A percentile compares a stretch with the other conserved stretches of the same genome.
Conservation (phyloP, 805 yeast genomes). For the Myxozyma mucilagina region DNA sequence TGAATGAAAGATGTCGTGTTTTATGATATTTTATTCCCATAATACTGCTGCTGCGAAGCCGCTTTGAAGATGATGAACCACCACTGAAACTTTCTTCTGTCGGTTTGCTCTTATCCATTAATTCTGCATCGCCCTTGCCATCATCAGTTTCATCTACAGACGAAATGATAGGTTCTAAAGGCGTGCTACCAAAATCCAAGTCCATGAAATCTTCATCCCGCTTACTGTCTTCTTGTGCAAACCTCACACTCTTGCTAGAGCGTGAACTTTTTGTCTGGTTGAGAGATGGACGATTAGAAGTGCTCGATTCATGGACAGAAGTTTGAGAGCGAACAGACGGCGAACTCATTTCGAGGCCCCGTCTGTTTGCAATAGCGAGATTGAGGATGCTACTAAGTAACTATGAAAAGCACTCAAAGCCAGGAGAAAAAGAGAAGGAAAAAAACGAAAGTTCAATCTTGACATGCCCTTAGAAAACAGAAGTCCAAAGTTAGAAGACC, state of each 20-base stretch:
- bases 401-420: no score
- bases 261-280: background rate
- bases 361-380: no score
- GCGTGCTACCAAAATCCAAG: background rate
- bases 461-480: no score
- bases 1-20: conserved; percentile 10
- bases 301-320: background rate
- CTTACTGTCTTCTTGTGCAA: background rate
- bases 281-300: background rate
- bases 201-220: background rate
- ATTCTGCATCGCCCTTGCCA: background rate
- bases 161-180: background rate
- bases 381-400: no score
- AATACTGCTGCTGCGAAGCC: background rate
- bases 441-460: no score
- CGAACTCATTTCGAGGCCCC: no score
- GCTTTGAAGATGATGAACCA: background rate
- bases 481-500: no score
- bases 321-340: background rate
- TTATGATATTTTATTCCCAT: background rate
- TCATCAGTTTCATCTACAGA: background rate
- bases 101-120: no score
- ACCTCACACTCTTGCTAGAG: background rate
- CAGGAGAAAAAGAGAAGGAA: no score
- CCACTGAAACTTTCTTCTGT: no score